Conservation (phyloP, 306 rosid species). For the Medicago lupulina region DNA sequence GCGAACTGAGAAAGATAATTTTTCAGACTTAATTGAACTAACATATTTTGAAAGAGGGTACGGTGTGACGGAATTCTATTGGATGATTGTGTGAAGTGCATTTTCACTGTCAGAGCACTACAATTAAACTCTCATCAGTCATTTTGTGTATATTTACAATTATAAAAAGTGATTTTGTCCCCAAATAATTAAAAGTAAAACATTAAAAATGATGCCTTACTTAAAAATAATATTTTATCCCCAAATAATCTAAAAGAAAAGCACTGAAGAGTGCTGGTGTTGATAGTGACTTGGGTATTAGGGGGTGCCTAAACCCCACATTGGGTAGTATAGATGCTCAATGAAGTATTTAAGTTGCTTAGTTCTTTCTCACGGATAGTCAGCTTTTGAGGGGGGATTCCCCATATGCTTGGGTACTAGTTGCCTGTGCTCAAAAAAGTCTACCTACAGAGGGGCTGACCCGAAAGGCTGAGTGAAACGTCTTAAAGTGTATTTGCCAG, state of each 20-base stretch:
- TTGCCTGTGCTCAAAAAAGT: background rate
- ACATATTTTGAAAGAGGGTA: too few species aligned
- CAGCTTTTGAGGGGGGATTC: background rate
- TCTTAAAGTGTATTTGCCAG: background rate
- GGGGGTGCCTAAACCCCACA: background rate
- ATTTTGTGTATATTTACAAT: too few species aligned
- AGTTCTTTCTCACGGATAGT: background rate
- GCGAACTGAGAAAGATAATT: too few species aligned
- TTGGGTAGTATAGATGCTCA: background rate
- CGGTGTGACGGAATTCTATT: too few species aligned
- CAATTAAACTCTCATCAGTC: background rate
- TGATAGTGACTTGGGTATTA: background rate
- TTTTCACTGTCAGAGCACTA: too few species aligned
- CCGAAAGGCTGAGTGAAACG: background rate
- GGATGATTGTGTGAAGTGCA: too few species aligned
- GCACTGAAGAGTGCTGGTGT: background rate
- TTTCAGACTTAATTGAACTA: too few species aligned
- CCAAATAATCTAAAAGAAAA: background rate
- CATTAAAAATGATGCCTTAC: background rate
- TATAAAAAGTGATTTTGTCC: background rate
- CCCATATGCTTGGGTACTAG: background rate
- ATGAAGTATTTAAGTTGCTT: background rate
- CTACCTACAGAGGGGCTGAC: background rate
- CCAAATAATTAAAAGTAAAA: background rate
- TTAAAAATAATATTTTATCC: background rate